These are phyloP conservation scores for Aphanomyces cochlioides DNA, from an alignment of 352 stramenopile species.

Conservation along the genomic window DNA sequence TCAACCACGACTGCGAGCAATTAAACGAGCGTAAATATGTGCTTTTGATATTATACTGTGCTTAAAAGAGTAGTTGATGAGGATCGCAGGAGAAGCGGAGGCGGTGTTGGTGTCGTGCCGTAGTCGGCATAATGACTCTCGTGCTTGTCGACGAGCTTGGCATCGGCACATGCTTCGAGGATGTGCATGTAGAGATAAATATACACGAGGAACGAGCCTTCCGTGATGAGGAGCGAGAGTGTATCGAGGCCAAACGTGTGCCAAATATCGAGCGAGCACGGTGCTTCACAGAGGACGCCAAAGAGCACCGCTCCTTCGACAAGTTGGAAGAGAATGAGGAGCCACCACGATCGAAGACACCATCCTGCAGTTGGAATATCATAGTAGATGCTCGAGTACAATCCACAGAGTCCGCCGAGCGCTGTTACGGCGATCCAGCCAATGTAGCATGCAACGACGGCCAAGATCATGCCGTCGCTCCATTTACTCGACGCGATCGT, in stretches of 20 bases:
- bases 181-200: constrained; percentile 27
- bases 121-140: no score
- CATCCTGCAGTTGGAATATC: constrained; percentile 9
- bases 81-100: background rate
- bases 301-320: constrained; percentile 23
- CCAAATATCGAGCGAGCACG: background rate
- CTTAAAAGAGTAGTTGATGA: background rate
- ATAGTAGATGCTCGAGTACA: constrained; percentile 26
- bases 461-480: constrained; percentile 10
- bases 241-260: constrained; percentile 17
- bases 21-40: constrained; percentile 9
- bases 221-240: background rate
- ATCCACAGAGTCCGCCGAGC: constrained; percentile 19
- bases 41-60: constrained; percentile 9
- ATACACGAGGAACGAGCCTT: constrained; percentile 24
- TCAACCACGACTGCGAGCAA: background rate
- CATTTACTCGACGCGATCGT: constrained; percentile 1
- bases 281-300: background rate
- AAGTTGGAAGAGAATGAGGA: constrained; percentile 26
- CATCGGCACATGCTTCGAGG: constrained; percentile 3
- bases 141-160: background rate
- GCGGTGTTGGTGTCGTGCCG: background rate
- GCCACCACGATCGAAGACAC: constrained; percentile 18
- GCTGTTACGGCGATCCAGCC: constrained; percentile 25
- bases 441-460: constrained; percentile 24